Evolutionary conservation across 2,329 filamentous ascomycete genomes (phyloP).

Genomic region (Xylariaceae sp.): DNA sequence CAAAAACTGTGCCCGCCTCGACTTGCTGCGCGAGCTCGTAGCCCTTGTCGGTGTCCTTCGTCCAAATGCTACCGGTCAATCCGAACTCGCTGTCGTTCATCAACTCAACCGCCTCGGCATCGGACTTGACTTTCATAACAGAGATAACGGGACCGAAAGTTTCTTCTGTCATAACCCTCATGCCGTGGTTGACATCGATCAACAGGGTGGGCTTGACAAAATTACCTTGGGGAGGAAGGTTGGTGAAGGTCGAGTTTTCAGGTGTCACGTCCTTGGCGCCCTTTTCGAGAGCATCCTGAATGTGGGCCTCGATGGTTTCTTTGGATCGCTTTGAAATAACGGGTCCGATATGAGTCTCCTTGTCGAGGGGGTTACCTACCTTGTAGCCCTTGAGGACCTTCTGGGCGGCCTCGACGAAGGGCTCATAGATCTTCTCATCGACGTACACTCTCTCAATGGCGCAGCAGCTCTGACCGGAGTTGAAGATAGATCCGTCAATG

Average conservation of each 20-base stretch:
- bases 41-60: slow-evolving; percentile 72
- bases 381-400: slow-evolving; percentile 76
- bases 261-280: slow-evolving; percentile 83
- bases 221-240: slow-evolving; percentile 72
- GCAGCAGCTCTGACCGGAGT: slow-evolving; percentile 97
- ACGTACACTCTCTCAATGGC: slow-evolving; percentile 90
- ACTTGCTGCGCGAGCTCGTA: slow-evolving; percentile 73
- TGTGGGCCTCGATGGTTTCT: slow-evolving; percentile 69
- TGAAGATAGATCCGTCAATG: slow-evolving; percentile 93
- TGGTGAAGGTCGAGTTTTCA: slow-evolving; percentile 69
- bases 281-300: slow-evolving; percentile 75
- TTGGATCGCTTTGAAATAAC: slow-evolving; percentile 79
- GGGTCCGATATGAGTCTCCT: slow-evolving; percentile 76
- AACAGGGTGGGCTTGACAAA: slow-evolving; percentile 84
- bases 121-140: slow-evolving; percentile 76
- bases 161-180: slow-evolving; percentile 88
- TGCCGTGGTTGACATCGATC: slow-evolving; percentile 70
- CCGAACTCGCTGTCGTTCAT: slow-evolving; percentile 98
- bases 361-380: slow-evolving; percentile 80
- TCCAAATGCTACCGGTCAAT: slow-evolving; percentile 95
- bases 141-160: slow-evolving; percentile 93
- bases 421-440: slow-evolving; percentile 74
- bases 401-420: slow-evolving; percentile 73
- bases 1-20: slow-evolving; percentile 92
- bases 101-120: slow-evolving; percentile 72